Evolutionary conservation across 2,329 filamentous ascomycete species (phyloP).

Genomic region (Pseudocercospora ulei): DNA sequence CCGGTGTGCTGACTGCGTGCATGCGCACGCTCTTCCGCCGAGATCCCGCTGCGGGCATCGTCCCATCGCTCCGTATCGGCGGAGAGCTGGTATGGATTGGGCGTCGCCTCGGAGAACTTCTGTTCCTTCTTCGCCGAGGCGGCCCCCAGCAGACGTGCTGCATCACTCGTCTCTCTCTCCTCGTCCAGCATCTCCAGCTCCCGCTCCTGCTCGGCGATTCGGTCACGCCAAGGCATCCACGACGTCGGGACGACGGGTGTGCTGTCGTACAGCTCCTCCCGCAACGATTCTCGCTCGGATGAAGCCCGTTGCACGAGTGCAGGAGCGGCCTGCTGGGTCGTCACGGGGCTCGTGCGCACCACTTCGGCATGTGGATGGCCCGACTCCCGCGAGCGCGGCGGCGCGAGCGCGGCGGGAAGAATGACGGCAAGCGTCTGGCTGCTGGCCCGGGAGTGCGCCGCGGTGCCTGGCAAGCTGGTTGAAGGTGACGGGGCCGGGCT

Average conservation of each 20-base stretch:
- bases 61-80: constrained; percentile 10
- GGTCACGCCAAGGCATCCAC: constrained; percentile 2
- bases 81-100: constrained; percentile 13
- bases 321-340: constrained; percentile 12
- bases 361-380: constrained; percentile 12
- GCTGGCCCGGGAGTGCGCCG: constrained; percentile 3
- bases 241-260: constrained; percentile 14
- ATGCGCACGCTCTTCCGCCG: constrained; percentile 19
- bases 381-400: constrained; percentile 2
- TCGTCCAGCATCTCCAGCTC: constrained; percentile 14
- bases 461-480: background rate
- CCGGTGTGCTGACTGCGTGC: constrained; percentile 14
- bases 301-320: constrained; percentile 7
- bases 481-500: background rate
- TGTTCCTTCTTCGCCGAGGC: background rate
- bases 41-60: constrained; percentile 23
- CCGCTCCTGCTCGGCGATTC: constrained; percentile 17
- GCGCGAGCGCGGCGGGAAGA: background rate
- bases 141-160: background rate
- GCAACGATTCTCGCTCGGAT: constrained; percentile 3
- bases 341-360: constrained; percentile 12
- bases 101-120: constrained; percentile 9
- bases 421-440: constrained; percentile 6
- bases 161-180: constrained; percentile 1
- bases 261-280: constrained; percentile 15